Percentiles rank a stretch among this genome's conserved stretches.
Conservation (phyloP, 805 yeast genomes). For the Candida sithepensis region DNA sequence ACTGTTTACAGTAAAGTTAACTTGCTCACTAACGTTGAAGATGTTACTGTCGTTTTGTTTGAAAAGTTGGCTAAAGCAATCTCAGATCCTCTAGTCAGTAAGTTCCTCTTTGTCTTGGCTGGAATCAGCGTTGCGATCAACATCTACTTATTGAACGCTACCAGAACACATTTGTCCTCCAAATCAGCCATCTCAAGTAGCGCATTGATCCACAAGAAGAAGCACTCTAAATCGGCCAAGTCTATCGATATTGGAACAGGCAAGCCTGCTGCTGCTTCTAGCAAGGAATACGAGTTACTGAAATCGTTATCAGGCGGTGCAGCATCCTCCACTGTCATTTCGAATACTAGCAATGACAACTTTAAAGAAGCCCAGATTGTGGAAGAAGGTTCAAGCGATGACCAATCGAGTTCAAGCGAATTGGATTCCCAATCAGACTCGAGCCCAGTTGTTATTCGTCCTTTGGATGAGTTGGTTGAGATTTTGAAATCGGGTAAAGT, state of each 20-base stretch:
- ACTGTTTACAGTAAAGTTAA: constrained; percentile 58
- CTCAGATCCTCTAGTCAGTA: constrained; percentile 76
- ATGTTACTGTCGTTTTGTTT: constrained; percentile 46
- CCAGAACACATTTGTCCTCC: constrained; percentile 52
- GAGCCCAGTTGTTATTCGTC: constrained; percentile 28
- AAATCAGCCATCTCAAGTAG: not conserved
- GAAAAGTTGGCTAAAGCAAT: constrained; percentile 63
- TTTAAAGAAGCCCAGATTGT: constrained; percentile 34
- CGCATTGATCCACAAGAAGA: constrained; percentile 4
- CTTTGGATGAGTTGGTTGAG: constrained; percentile 61
- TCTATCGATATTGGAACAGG: constrained; percentile 2
- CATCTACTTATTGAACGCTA: constrained; percentile 79
- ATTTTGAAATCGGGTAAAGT: constrained; percentile 70
- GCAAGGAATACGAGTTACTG: not conserved
- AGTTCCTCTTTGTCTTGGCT: constrained; percentile 67
- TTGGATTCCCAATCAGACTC: constrained; percentile 23
- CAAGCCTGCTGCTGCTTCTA: constrained; percentile 1
- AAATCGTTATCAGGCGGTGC: constrained; percentile 1
- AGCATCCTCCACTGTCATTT: constrained; percentile 10
- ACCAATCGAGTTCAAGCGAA: constrained; percentile 30
- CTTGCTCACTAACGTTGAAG: constrained; percentile 57
- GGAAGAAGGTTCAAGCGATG: constrained; percentile 24
- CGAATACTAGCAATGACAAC: constrained; percentile 22
- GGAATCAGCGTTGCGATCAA: constrained; percentile 77
- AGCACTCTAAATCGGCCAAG: constrained; percentile 10